Evolutionary conservation across 768 basidiomycete genomes (phyloP).

Genomic region (Hericium coralloides): DNA sequence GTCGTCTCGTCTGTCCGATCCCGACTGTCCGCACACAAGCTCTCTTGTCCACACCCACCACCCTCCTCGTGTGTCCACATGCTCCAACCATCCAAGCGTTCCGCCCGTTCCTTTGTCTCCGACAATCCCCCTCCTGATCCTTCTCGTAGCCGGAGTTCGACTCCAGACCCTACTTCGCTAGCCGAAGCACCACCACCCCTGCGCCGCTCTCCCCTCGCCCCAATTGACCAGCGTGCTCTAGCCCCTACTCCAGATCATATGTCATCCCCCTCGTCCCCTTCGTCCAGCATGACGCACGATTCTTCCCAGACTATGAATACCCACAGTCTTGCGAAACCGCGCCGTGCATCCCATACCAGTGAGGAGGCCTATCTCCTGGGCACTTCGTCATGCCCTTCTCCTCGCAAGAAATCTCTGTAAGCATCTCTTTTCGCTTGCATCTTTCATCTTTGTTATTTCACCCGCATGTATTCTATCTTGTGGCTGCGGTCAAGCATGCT

Average conservation of each 20-base stretch:
- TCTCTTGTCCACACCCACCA: background rate
- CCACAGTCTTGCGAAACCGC: background rate
- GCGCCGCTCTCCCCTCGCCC: constrained; percentile 13
- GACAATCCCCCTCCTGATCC: background rate
- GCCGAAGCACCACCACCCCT: constrained; percentile 6
- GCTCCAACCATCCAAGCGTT: background rate
- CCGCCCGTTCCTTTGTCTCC: background rate
- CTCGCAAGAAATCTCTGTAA: constrained; percentile 11
- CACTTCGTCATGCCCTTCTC: constrained; percentile 3
- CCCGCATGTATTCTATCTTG: background rate
- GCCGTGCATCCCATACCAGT: constrained; percentile 9
- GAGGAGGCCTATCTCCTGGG: constrained; percentile 6
- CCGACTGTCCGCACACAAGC: background rate
- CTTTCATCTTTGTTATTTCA: background rate
- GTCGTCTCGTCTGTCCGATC: background rate
- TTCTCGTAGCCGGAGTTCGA: background rate
- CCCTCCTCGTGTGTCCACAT: background rate
- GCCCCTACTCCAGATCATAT: background rate
- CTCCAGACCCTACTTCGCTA: constrained; percentile 7
- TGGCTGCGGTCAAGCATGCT: background rate
- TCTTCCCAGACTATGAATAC: background rate
- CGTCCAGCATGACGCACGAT: constrained; percentile 1
- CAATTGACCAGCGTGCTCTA: constrained; percentile 12
- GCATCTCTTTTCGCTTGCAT: background rate
- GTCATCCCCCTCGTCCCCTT: constrained; percentile 1